Evolutionary conservation across 352 stramenopile species (phyloP).

Genomic region (Pythium sp.): DNA sequence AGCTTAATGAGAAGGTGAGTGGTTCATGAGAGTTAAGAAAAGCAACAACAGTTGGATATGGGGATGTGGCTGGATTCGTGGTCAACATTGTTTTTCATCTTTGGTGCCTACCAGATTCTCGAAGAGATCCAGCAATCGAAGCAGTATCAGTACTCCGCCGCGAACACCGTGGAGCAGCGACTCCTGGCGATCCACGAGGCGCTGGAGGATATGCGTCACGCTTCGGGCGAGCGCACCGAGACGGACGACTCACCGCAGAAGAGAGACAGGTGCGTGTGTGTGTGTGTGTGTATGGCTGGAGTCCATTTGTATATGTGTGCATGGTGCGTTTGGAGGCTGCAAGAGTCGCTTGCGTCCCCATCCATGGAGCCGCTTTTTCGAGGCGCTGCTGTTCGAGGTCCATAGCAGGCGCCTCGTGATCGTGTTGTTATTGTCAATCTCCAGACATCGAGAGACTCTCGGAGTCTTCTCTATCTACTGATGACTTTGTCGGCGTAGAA

Average conservation of each 20-base stretch:
- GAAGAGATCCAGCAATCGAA: slow-evolving; percentile 33
- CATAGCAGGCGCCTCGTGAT: neutral
- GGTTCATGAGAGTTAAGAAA: neutral
- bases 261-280: slow-evolving; percentile 40
- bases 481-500: slow-evolving; percentile 88
- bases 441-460: slow-evolving; percentile 20
- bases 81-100: neutral
- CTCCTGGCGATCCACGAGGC: slow-evolving; percentile 60
- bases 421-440: slow-evolving; percentile 4
- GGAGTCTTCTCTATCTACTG: slow-evolving; percentile 49
- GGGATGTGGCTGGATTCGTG: too few species aligned
- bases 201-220: slow-evolving; percentile 53
- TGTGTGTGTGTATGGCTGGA: slow-evolving; percentile 8
- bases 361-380: neutral
- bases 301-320: slow-evolving; percentile 13
- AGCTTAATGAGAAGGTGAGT: slow-evolving; percentile 6
- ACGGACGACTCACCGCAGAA: slow-evolving; percentile 50
- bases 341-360: neutral
- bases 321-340: slow-evolving; percentile 10
- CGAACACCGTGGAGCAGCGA: slow-evolving; percentile 48
- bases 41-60: neutral
- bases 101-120: slow-evolving; percentile 16
- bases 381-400: slow-evolving; percentile 2
- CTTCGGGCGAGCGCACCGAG: slow-evolving; percentile 46
- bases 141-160: slow-evolving; percentile 23